Evolutionary conservation across 2,329 filamentous ascomycete species (phyloP), one percentile per base, ranked within the genome.

Genomic region (Botrytis fragariae): DNA sequence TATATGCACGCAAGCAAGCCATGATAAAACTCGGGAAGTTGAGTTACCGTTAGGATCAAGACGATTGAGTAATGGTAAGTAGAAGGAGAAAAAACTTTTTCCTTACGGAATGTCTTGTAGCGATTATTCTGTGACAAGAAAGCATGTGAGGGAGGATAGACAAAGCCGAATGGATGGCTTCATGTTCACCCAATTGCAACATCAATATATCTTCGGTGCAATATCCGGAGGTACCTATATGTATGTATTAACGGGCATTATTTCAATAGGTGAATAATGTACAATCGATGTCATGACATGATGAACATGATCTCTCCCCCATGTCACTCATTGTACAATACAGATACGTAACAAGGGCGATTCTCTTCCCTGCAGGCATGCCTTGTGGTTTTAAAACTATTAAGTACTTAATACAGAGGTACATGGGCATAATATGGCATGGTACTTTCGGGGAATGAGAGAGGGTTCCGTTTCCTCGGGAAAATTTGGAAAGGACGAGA

Each of bases 381-480:
- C 20, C 35, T 32, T 10, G 35, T 57, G 25, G 32, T 3, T 29
- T 68, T 42, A 4, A 54, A 54, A 54, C 25, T 54, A 51, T 51
- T 12, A 22, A 39, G 45, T 39, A 39, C 64, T 29, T 29, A 37
- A 25, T 57, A 42, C 35, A 32, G 35, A 29, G 5, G 45, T 54
- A 39, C 64, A n/a, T 32, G 42, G n/a, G n/a, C 12, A 39, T 5
- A 5, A 42, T 35, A 39, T 51, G 64, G 63, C 42, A 65, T 48
- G 44, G 44, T 35, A n/a, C 20, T 35, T 9, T 39, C 45, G 37
- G n/a, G 45, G 25, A 71, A 51, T 65, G n/a, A 72, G 61, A 67
- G 51, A 37, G 39, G 51, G 71, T 72, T 68, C 71, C 71, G 57
- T 54, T 68, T 60, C 48, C 25, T 67, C 70, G 70, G 62, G 67